These are phyloP conservation scores for Aspergillus sclerotialis DNA, from an alignment of 2,329 filamentous ascomycete genomes.

Conservation along the genomic window DNA sequence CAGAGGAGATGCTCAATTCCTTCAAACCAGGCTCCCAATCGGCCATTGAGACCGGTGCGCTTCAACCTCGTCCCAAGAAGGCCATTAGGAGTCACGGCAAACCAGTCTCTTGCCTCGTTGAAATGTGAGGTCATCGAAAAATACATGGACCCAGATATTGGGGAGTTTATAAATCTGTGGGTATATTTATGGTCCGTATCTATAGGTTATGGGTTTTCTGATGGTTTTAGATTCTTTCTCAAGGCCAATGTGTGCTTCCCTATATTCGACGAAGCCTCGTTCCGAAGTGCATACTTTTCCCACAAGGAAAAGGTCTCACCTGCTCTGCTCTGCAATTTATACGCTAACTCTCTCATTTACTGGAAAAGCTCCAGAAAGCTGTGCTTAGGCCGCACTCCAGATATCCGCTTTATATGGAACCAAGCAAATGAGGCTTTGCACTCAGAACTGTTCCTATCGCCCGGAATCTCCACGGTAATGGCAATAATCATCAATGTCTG, in stretches of 20 bases:
- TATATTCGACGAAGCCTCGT: conserved; percentile 45
- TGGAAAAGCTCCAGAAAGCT: conserved; percentile 40
- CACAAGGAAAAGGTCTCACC: conserved; percentile 44
- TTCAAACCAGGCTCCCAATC: conserved; percentile 14
- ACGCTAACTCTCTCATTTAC: conserved; percentile 46
- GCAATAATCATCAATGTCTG: conserved; percentile 49
- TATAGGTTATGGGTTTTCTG: too few relatives aligned
- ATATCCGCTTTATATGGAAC: conserved; percentile 53
- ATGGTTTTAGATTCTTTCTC: conserved; percentile 47
- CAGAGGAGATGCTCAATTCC: conserved; percentile 14
- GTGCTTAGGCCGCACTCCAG: conserved; percentile 36
- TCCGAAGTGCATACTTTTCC: conserved; percentile 35
- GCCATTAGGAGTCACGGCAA: conserved; percentile 28
- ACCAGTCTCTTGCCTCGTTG: conserved; percentile 23
- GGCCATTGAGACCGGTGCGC: conserved; percentile 28
- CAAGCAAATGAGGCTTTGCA: conserved; percentile 49
- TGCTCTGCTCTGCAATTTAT: conserved; percentile 45
- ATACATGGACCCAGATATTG: conserved; percentile 32
- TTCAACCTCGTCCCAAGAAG: conserved; percentile 44
- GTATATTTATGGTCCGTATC: too few relatives aligned
- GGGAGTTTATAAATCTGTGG: conserved; percentile 40
- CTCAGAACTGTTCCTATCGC: conserved; percentile 48
- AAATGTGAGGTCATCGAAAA: conserved; percentile 46
- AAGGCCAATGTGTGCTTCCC: conserved; percentile 49
- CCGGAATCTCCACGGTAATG: conserved; percentile 48